Base-by-base conservation (phyloP, 2,329 filamentous ascomycete genomes). In the Xylariaceae sp. region DNA sequence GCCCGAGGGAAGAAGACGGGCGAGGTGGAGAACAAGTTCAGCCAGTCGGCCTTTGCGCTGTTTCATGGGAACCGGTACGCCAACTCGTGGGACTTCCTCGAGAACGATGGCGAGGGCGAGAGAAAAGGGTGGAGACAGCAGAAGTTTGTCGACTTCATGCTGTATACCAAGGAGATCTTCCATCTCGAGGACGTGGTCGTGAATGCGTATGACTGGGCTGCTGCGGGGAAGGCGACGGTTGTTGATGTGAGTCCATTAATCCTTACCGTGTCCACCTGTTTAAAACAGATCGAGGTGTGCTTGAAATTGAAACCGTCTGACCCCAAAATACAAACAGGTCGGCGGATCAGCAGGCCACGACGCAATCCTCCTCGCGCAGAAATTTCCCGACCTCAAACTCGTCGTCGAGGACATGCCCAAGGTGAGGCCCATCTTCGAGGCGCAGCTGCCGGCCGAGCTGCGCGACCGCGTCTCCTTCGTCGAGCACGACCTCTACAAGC, bases 181-280 rank as follows among this genome's bases (percentile, higher is more conserved):
- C 55, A 53, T 4, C 50, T 65, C 2, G 61, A 65, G 41, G 52
- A 51, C 3, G 41, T 62, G 13, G 54, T 67, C 3, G 43, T 54
- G n/a, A 47, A 51, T 2, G 52, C 59, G 1, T 57, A 59, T 29
- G 62, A 65, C 44, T 67, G 64, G 64, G 54, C 58, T 13, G 39
- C 54, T 0, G 57, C 53, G 2, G 64, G 63, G 6, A 53, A 62
- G 23, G 51, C 53, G 13, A 63, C 51, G 4, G 57, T 68, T 6
- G 59, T 67, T n/a, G 65, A 68, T 54, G 63, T 67, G 41, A 62
- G 65, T 57, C n/a, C n/a, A n/a, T n/a, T n/a, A n/a, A n/a, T n/a
- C n/a, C n/a, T n/a, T n/a, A n/a, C n/a, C n/a, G n/a, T n/a, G n/a
- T n/a, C n/a, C n/a, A n/a, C n/a, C n/a, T n/a, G n/a, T n/a, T n/a